These are phyloP conservation scores for Colletotrichum sp. DNA, from an alignment of 2,329 filamentous ascomycete species.

Conservation along the genomic window DNA sequence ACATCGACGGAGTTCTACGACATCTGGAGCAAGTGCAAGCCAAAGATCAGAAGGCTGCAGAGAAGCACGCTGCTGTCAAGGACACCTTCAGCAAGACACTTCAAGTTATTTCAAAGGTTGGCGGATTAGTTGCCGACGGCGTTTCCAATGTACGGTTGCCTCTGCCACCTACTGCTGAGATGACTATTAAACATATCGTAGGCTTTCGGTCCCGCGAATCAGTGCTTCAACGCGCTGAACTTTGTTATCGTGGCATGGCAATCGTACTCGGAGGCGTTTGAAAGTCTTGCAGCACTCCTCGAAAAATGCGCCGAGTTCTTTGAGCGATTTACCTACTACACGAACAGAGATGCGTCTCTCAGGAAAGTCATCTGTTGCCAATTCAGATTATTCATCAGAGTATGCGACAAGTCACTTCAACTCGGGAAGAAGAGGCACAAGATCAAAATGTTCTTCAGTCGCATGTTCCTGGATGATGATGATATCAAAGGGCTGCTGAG, in stretches of 20 bases:
- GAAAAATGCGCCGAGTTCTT: slow-evolving; percentile 38
- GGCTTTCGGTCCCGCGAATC: slow-evolving; percentile 37
- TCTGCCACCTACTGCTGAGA: background rate
- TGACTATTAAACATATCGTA: background rate
- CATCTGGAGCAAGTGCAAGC: slow-evolving; percentile 28
- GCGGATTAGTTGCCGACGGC: slow-evolving; percentile 35
- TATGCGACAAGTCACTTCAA: slow-evolving; percentile 36
- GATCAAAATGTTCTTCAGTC: slow-evolving; percentile 34
- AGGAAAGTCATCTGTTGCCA: slow-evolving; percentile 37
- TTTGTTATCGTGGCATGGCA: slow-evolving; percentile 40
- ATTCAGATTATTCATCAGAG: slow-evolving; percentile 38
- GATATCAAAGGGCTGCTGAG: slow-evolving; percentile 34
- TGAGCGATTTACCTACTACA: slow-evolving; percentile 35
- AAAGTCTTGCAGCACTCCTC: slow-evolving; percentile 34
- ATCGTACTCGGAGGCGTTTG: slow-evolving; percentile 38
- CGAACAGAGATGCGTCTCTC: slow-evolving; percentile 35
- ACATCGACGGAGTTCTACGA: slow-evolving; percentile 32
- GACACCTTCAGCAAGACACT: slow-evolving; percentile 31
- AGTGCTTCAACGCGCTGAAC: slow-evolving; percentile 39
- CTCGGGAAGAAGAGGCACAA: slow-evolving; percentile 32
- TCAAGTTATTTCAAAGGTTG: slow-evolving; percentile 37
- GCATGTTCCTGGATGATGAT: slow-evolving; percentile 39
- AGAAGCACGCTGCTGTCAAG: slow-evolving; percentile 32
- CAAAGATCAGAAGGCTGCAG: slow-evolving; percentile 30
- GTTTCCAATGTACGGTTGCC: slow-evolving; percentile 25